phyloP scores from a whole-genome alignment of 2,329 filamentous ascomycete genomes.

The Trichoderma sp. region DNA sequence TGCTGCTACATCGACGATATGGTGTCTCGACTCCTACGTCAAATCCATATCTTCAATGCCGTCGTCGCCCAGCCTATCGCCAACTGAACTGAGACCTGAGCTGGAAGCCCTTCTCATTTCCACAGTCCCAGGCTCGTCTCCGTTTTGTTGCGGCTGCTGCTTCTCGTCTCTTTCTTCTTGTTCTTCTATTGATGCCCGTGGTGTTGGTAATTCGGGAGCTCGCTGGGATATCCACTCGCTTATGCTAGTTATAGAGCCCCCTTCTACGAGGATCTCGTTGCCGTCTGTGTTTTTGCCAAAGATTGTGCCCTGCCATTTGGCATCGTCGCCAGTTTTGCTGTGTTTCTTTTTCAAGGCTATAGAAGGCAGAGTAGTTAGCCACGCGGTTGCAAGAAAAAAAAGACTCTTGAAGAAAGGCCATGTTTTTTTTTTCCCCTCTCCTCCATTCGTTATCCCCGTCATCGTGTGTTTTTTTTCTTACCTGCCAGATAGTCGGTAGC shows the following conservation, averaged over 20 bases:
- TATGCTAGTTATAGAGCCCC: slow-evolving; percentile 56
- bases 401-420: too few species aligned
- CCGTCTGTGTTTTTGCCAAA: slow-evolving; percentile 75
- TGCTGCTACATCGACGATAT: neutral
- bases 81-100: slow-evolving; percentile 62
- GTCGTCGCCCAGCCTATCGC: slow-evolving; percentile 50
- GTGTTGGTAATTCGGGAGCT: slow-evolving; percentile 29
- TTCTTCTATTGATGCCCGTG: slow-evolving; percentile 20
- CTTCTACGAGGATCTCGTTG: slow-evolving; percentile 75
- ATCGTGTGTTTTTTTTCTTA: slow-evolving; percentile 41
- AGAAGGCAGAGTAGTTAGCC: neutral
- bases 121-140: slow-evolving; percentile 24
- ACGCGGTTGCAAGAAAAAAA: slow-evolving; percentile 48
- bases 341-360: slow-evolving; percentile 87
- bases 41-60: slow-evolving; percentile 53
- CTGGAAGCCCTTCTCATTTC: slow-evolving; percentile 55
- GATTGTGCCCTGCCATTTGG: slow-evolving; percentile 81
- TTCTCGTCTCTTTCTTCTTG: slow-evolving; percentile 4
- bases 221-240: slow-evolving; percentile 45
- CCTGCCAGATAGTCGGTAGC: slow-evolving; percentile 72
- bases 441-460: neutral
- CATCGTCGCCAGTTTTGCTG: slow-evolving; percentile 84
- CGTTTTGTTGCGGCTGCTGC: slow-evolving; percentile 26
- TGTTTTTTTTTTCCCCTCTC: too few species aligned
- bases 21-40: slow-evolving; percentile 36